These are phyloP conservation scores for Centrapalus pauciflorus DNA, from an alignment of 129 eudicot genomes.

Conservation along the genomic window DNA sequence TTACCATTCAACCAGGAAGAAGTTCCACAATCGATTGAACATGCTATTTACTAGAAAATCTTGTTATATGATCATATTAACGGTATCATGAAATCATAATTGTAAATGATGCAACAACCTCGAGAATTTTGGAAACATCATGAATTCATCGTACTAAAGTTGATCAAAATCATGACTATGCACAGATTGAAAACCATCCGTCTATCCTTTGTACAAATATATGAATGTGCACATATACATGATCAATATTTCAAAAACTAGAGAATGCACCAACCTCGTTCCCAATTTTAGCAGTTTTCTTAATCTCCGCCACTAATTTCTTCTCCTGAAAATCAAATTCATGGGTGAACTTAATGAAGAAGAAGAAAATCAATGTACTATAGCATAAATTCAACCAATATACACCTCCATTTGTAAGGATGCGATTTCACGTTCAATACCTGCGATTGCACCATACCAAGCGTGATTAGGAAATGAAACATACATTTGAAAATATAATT, in stretches of 20 bases:
- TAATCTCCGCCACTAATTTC: constrained; percentile 90
- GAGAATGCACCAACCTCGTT: constrained; percentile 59
- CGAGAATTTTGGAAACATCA: constrained; percentile 5
- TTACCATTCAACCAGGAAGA: neutral
- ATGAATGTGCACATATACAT: neutral
- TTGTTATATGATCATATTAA: neutral
- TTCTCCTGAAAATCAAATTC: constrained; percentile 55
- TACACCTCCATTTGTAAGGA: constrained; percentile 86
- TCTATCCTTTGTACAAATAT: neutral
- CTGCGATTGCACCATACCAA: constrained; percentile 34
- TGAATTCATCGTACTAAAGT: neutral
- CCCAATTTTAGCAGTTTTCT: constrained; percentile 87
- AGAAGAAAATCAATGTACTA: constrained; percentile 1
- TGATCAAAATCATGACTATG: neutral
- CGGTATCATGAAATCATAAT: neutral
- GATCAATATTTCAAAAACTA: neutral
- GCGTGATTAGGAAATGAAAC: constrained; percentile 3
- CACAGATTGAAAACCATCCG: neutral
- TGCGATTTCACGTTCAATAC: constrained; percentile 87
- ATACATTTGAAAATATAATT: neutral
- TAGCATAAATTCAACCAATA: neutral
- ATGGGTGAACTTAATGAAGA: constrained; percentile 16
- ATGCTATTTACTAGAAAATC: neutral
- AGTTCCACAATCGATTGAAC: neutral
- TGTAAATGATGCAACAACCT: constrained; percentile 4